Percentiles rank a stretch among this genome's conserved stretches.
Conservation (phyloP, 164 flowering plant species). For the Brasenia schreberi region DNA sequence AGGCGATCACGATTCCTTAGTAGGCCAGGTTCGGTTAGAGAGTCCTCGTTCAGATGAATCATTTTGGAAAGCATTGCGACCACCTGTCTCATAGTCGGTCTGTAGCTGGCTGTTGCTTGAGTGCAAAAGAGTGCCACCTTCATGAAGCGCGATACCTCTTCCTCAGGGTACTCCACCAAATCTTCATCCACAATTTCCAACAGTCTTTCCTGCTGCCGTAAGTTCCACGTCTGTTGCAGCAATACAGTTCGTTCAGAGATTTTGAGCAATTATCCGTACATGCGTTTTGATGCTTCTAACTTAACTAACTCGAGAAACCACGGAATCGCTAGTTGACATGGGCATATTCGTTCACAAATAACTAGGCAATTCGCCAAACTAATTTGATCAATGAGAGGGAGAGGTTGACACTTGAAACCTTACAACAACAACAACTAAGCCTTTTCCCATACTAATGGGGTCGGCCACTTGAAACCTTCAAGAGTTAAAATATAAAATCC, state of each 20-base stretch:
- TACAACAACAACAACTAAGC: no score
- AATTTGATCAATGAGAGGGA: not conserved
- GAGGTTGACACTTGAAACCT: not conserved
- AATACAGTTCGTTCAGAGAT: not conserved
- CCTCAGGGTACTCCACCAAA: slow-evolving; percentile 31
- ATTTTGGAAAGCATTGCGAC: slow-evolving; percentile 59
- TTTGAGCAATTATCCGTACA: not conserved
- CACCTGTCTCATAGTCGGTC: slow-evolving; percentile 76
- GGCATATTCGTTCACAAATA: not conserved
- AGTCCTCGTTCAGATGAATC: slow-evolving; percentile 34
- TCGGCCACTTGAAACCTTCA: not conserved
- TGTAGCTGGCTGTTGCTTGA: slow-evolving; percentile 46
- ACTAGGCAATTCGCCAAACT: not conserved
- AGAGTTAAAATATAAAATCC: no score
- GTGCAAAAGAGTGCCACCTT: slow-evolving; percentile 81
- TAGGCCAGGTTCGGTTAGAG: slow-evolving; percentile 48
- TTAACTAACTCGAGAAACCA: no score
- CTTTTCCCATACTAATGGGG: no score
- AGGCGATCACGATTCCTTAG: slow-evolving; percentile 9
- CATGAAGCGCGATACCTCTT: slow-evolving; percentile 49
- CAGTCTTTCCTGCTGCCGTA: slow-evolving; percentile 44
- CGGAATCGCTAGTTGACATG: not conserved
- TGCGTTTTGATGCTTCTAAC: not conserved
- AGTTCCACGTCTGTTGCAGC: slow-evolving; percentile 55
- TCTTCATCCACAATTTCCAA: slow-evolving; percentile 67